Percentiles rank a stretch among this genome's conserved stretches.
phyloP scores from a whole-genome alignment of 1,284 basidiomycete species.

The Tylopilus orsonianus region DNA sequence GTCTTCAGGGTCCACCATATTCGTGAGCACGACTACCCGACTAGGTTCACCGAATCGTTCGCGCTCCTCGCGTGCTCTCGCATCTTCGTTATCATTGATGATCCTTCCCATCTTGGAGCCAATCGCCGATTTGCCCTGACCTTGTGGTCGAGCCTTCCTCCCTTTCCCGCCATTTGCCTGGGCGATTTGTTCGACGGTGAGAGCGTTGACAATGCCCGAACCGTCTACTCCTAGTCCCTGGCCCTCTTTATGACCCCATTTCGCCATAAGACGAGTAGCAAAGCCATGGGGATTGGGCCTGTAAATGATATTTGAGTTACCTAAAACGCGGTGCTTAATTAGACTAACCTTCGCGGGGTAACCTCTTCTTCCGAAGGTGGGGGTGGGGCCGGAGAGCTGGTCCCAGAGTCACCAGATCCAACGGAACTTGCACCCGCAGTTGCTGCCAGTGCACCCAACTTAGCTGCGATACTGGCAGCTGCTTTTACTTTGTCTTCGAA shows the following conservation, averaged over 20 bases:
- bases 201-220: conserved; percentile 83
- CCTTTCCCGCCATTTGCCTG: conserved; percentile 32
- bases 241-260: conserved; percentile 93
- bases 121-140: conserved; percentile 37
- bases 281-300: conserved; percentile 71
- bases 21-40: conserved; percentile 83
- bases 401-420: conserved; percentile 17
- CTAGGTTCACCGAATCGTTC: conserved; percentile 85
- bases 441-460: conserved; percentile 57
- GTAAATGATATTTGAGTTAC: neutral
- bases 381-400: conserved; percentile 23
- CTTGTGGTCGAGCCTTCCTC: conserved; percentile 31
- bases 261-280: conserved; percentile 82
- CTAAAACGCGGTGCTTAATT: neutral
- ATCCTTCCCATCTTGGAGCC: conserved; percentile 79
- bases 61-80: conserved; percentile 67
- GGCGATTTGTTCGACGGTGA: conserved; percentile 71
- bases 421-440: conserved; percentile 28
- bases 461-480: conserved; percentile 80
- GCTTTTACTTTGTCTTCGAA: conserved; percentile 71
- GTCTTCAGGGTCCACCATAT: conserved; percentile 82
- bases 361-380: conserved; percentile 28
- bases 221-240: conserved; percentile 85
- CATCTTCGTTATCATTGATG: conserved; percentile 83
- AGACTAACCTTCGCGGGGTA: conserved; percentile 34